Conservation (phyloP, 495 filamentous ascomycete species). For the Penicillium paxilli region DNA sequence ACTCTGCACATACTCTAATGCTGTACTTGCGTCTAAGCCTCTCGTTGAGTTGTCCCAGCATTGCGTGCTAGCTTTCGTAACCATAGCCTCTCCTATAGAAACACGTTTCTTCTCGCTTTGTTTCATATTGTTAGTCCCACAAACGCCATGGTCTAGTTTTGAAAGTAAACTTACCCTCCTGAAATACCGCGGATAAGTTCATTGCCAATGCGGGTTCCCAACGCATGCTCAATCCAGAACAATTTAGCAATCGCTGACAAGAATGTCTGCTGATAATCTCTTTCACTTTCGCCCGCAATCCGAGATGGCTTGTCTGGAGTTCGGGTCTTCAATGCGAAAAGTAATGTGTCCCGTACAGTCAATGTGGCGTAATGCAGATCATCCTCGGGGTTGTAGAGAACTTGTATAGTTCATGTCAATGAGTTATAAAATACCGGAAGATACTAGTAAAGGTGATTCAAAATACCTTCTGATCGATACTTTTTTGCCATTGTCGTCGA, state of each 20-base stretch:
- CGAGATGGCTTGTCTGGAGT: conserved; percentile 67
- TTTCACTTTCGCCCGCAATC: conserved; percentile 55
- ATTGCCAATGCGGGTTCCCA: conserved; percentile 68
- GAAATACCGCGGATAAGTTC: conserved; percentile 66
- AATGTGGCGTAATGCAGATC: conserved; percentile 77
- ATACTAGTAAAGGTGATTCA: neutral
- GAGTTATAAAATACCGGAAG: too few relatives aligned
- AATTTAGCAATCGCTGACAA: conserved; percentile 70
- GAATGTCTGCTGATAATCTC: conserved; percentile 65
- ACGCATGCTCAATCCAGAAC: conserved; percentile 74
- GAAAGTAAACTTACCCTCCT: conserved; percentile 46
- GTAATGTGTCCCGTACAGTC: conserved; percentile 66
- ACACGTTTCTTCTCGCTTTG: conserved; percentile 66
- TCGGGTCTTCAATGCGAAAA: conserved; percentile 68
- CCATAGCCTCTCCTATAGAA: conserved; percentile 67
- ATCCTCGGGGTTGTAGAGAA: conserved; percentile 69
- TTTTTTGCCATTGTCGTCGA: conserved; percentile 60
- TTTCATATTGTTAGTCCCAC: neutral
- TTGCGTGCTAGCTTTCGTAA: conserved; percentile 62
- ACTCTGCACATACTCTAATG: conserved; percentile 64
- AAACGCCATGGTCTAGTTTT: neutral
- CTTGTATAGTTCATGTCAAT: conserved; percentile 15
- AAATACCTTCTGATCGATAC: conserved; percentile 58
- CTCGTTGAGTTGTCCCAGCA: conserved; percentile 71
- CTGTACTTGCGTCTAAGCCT: conserved; percentile 69